Percentiles rank a stretch among this genome's conserved stretches.
Conservation (phyloP, 129 eudicot genomes). For the Flaveria trinervia region DNA sequence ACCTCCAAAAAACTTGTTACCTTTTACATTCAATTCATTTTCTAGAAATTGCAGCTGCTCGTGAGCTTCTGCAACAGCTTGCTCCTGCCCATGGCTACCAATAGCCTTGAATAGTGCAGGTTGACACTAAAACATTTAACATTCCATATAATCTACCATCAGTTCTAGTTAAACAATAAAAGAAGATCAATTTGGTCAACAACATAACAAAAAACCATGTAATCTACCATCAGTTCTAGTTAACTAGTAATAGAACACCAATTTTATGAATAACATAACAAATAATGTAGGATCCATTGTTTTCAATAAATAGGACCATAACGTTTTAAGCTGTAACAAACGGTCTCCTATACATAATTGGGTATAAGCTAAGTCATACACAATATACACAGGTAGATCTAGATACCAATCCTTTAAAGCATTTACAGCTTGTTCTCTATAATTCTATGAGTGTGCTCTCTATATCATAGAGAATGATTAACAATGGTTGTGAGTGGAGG, state of each 20-base stretch:
- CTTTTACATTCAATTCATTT: conserved; percentile 30
- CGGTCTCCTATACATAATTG: no score
- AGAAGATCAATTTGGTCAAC: not conserved
- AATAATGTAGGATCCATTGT: no score
- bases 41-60: conserved; percentile 35
- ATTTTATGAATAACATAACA: no score
- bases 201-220: not conserved
- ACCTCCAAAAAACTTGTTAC: conserved; percentile 41
- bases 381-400: no score
- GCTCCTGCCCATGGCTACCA: conserved; percentile 7
- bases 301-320: no score
- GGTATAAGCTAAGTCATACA: no score
- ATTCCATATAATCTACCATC: not conserved
- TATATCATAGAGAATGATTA: no score
- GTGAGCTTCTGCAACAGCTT: conserved; percentile 23
- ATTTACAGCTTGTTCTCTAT: no score
- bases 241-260: not conserved
- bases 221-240: not conserved
- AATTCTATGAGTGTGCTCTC: no score
- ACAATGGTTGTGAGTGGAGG: no score
- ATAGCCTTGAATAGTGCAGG: conserved; percentile 15
- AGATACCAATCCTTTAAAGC: no score
- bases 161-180: not conserved
- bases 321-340: no score
- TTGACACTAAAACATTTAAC: conserved; percentile 7